Percentiles rank a stretch among this genome's conserved stretches.
These are phyloP conservation scores for Xerocomus cyaneibrunnescens DNA, from an alignment of 1,284 basidiomycete genomes.

Conservation along the genomic window DNA sequence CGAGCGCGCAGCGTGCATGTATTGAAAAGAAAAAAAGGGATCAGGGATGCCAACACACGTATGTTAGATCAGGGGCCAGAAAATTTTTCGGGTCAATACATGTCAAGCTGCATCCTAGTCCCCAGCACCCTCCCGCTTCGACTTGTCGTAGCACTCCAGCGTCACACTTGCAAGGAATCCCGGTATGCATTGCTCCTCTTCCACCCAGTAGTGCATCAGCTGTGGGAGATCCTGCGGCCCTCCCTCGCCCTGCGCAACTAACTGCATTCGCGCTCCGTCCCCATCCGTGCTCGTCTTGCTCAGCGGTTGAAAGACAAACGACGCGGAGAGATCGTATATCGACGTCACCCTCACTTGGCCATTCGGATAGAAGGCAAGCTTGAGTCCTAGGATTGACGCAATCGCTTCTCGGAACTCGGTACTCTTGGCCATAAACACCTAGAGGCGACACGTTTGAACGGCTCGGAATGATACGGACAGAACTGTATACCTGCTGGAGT, in stretches of 20 bases:
- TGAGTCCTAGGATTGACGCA: constrained; percentile 78
- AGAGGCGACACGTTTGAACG: background rate
- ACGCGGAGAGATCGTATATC: constrained; percentile 69
- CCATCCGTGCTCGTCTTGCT: constrained; percentile 25
- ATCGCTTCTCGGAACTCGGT: constrained; percentile 82
- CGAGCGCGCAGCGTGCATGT: too few relatives aligned
- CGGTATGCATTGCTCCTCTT: constrained; percentile 69
- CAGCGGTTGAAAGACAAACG: constrained; percentile 69
- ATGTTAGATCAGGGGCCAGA: too few relatives aligned
- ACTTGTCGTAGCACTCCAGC: constrained; percentile 67
- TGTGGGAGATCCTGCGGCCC: constrained; percentile 66
- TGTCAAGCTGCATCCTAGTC: too few relatives aligned
- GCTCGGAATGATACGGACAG: background rate
- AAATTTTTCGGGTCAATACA: background rate
- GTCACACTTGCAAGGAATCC: constrained; percentile 76
- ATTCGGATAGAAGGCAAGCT: constrained; percentile 81
- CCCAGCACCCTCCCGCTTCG: constrained; percentile 37
- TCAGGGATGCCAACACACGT: too few relatives aligned
- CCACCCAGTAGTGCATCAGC: constrained; percentile 72
- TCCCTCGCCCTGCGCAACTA: constrained; percentile 66
- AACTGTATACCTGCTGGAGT: constrained; percentile 57
- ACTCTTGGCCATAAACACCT: constrained; percentile 74
- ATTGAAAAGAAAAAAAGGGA: too few relatives aligned
- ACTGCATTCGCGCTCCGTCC: constrained; percentile 59
- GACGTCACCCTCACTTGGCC: constrained; percentile 82